Evolutionary conservation across 208 protist species (phyloP).

Genomic region (Wallacemonas sp.): DNA sequence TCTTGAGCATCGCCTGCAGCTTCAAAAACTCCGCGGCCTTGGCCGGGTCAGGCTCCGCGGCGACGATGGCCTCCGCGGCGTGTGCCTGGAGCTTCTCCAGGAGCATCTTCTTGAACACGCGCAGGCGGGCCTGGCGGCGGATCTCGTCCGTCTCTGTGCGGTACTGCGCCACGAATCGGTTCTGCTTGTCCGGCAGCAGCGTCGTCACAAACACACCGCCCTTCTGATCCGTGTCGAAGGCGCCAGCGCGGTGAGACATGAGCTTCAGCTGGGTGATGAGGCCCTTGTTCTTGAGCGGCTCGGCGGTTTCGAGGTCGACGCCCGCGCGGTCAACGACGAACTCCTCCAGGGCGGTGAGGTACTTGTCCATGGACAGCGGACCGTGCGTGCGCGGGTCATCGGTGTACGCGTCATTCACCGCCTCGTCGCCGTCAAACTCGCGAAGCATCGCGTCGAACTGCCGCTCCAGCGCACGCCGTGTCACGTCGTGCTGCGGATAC

Average conservation of each 20-base stretch:
- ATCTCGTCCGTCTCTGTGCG: slow-evolving; percentile 71
- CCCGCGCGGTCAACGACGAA: slow-evolving; percentile 79
- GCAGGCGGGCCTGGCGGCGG: slow-evolving; percentile 50
- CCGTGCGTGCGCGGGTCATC: slow-evolving; percentile 82
- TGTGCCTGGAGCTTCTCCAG: slow-evolving; percentile 16
- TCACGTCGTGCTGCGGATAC: slow-evolving; percentile 60
- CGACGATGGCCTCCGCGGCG: slow-evolving; percentile 4
- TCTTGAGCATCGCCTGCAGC: slow-evolving; percentile 6
- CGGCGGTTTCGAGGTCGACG: slow-evolving; percentile 61
- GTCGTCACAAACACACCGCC: slow-evolving; percentile 73
- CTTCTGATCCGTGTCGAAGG: slow-evolving; percentile 51
- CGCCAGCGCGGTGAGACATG: slow-evolving; percentile 53
- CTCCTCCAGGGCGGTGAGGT: slow-evolving; percentile 79
- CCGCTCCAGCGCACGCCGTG: slow-evolving; percentile 42
- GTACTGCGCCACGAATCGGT: slow-evolving; percentile 70
- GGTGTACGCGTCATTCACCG: slow-evolving; percentile 62
- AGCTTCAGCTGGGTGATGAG: slow-evolving; percentile 77
- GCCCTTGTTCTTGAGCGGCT: slow-evolving; percentile 80
- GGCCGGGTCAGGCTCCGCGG: not conserved
- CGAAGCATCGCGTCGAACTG: slow-evolving; percentile 60
- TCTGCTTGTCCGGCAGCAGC: slow-evolving; percentile 66
- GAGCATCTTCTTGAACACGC: slow-evolving; percentile 25
- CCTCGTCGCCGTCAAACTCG: slow-evolving; percentile 55
- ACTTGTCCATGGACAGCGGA: slow-evolving; percentile 69
- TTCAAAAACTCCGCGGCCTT: slow-evolving; percentile 10